Evolutionary conservation across 2,329 filamentous ascomycete species (phyloP), one percentile per base, ranked within the genome.

Genomic region (Endoconidiophora laricicola): DNA sequence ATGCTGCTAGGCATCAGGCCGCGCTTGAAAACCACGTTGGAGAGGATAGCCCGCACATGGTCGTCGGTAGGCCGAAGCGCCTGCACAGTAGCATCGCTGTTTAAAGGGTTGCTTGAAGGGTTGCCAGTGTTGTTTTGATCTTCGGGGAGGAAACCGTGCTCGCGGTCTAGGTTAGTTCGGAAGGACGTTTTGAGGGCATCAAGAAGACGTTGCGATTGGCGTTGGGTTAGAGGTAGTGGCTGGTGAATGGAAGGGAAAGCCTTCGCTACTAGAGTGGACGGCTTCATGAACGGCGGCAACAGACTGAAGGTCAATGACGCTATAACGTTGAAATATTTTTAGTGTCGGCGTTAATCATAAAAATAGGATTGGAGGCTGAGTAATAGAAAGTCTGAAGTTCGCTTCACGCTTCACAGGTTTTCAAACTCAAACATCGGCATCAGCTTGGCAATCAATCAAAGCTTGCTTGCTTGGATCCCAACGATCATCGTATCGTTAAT

Each of bases 111-210:
- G 38, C 22, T 33, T 10, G 16, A 2, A 12, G 23, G 6, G 26
- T 33, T 4, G 26, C 9, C 29, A 2, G 55, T 38, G 37, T 55
- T 54, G 6, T 40, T 48, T 14, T 49, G 39, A 12, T 65, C 58
- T 12, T 62, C 59, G 14, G 61, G 55, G 26, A 64, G 58, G 58
- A 63, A 69, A 53, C 73, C 73, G 57, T 78, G 71, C 57, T 78
- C 74, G 41, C 63, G 66, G 56, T 78, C 73, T n/a, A 79, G 70
- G 26, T 76, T 70, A 49, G 67, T 67, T 47, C 74, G 69, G 58
- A 79, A 79, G 2, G 74, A 77, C 4, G 65, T 61, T 46, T 75
- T 78, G 47, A 79, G 66, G 33, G 69, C 67, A 49, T 75, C 66
- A 54, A 78, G 71, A 6, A 78, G 68, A 56, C 71, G 70, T 54